Percentiles rank a stretch among this genome's conserved stretches.
These are phyloP conservation scores for Neonectria punicea DNA, from an alignment of 2,329 filamentous ascomycete species.

Conservation along the genomic window DNA sequence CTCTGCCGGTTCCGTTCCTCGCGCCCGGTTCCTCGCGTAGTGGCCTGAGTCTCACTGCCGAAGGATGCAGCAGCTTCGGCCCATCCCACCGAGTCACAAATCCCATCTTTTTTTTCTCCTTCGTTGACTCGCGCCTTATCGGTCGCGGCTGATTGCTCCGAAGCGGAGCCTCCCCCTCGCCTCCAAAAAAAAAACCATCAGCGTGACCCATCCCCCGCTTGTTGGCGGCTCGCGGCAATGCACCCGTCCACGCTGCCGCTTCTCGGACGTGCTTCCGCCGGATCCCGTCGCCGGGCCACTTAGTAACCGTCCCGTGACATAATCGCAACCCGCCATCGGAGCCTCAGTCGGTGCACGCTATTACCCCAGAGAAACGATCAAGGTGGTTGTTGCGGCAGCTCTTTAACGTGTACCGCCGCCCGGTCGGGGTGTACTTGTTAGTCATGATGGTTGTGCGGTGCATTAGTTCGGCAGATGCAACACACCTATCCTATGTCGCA, in stretches of 20 bases:
- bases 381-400: neutral
- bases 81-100: neutral
- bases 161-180: neutral
- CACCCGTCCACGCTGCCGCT: neutral
- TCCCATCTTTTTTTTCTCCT: neutral
- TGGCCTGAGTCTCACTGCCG: neutral
- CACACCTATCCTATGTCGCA: neutral
- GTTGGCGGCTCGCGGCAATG: neutral
- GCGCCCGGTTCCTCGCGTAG: neutral
- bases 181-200: neutral
- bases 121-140: neutral
- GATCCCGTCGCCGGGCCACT: neutral
- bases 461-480: neutral
- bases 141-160: constrained; percentile 13
- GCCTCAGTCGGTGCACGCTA: neutral
- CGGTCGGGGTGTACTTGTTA: neutral
- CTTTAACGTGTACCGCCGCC: neutral
- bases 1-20: neutral
- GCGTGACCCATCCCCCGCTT: neutral
- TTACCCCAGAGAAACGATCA: neutral
- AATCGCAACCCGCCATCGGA: neutral
- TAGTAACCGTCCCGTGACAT: neutral
- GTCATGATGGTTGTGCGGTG: neutral
- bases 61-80: constrained; percentile 2
- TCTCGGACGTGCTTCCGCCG: neutral